These are phyloP conservation scores for Coemansia sp. DNA, from an alignment of 192 early-diverging fungal genomes.

Conservation along the genomic window DNA sequence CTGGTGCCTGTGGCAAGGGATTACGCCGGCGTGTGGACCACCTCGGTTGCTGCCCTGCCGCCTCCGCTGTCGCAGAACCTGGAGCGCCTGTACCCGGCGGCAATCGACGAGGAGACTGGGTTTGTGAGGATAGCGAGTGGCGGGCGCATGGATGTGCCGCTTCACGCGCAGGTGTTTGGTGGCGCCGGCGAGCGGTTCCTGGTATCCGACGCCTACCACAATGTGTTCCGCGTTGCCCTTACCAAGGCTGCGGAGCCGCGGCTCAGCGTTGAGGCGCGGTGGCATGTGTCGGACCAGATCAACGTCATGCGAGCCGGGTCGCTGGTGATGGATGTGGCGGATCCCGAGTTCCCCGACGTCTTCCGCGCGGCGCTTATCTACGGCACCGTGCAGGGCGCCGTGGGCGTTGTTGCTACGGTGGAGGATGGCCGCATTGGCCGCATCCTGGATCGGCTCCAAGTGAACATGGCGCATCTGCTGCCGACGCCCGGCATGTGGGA, in stretches of 20 bases:
- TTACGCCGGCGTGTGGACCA: conserved; percentile 37
- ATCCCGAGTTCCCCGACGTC: conserved; percentile 55
- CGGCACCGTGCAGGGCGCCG: conserved; percentile 75
- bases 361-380: conserved; percentile 62
- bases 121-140: background rate
- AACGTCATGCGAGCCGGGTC: conserved; percentile 80
- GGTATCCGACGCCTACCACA: conserved; percentile 34
- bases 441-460: conserved; percentile 63
- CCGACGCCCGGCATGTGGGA: conserved; percentile 60
- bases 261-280: conserved; percentile 65
- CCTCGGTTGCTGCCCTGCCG: conserved; percentile 29
- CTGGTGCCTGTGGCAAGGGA: conserved; percentile 40
- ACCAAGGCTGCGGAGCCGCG: conserved; percentile 7
- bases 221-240: conserved; percentile 17
- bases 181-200: conserved; percentile 15
- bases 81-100: conserved; percentile 2
- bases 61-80: conserved; percentile 17
- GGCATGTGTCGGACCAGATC: conserved; percentile 78
- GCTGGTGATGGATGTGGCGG: conserved; percentile 71
- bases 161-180: conserved; percentile 13
- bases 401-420: conserved; percentile 77
- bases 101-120: conserved; percentile 13
- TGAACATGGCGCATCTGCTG: conserved; percentile 60
- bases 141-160: background rate
- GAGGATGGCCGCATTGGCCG: conserved; percentile 58